Percentiles rank a stretch among this genome's conserved stretches.
Evolutionary conservation across 2,329 filamentous ascomycete genomes (phyloP).

Genomic region (Chrysosporium queenslandicum): DNA sequence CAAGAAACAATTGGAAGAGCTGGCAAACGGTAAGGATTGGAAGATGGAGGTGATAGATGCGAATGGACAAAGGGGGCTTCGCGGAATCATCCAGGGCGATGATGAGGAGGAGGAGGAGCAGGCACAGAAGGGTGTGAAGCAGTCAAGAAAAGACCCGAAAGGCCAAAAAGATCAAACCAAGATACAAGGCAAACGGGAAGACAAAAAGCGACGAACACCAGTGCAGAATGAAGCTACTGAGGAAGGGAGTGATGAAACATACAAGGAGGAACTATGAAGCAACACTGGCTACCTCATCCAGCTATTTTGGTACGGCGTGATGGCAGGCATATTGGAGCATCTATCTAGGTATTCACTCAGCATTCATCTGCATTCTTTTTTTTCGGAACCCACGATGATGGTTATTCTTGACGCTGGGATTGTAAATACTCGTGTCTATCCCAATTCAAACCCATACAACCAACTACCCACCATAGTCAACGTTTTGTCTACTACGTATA

Average conservation of each 20-base stretch:
- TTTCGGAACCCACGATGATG: too few species aligned
- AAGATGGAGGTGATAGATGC: slow-evolving; percentile 68
- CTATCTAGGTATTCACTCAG: too few species aligned
- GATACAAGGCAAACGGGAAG: slow-evolving; percentile 16
- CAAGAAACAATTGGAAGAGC: slow-evolving; percentile 55
- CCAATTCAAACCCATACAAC: too few species aligned
- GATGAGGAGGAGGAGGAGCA: slow-evolving; percentile 27
- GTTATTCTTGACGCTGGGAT: too few species aligned
- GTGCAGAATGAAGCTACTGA: slow-evolving; percentile 14
- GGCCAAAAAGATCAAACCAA: slow-evolving; percentile 21
- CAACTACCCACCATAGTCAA: too few species aligned
- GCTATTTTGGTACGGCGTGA: not conserved
- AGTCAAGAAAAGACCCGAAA: slow-evolving; percentile 12
- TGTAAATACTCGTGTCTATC: too few species aligned
- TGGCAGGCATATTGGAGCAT: not conserved
- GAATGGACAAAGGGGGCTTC: slow-evolving; percentile 54
- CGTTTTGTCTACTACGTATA: too few species aligned
- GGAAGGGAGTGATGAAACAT: slow-evolving; percentile 32
- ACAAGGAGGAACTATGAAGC: slow-evolving; percentile 19
- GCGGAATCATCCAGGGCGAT: slow-evolving; percentile 56
- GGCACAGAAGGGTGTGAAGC: slow-evolving; percentile 9
- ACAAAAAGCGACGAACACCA: slow-evolving; percentile 4
- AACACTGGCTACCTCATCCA: not conserved
- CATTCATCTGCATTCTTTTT: too few species aligned
- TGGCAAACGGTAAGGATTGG: slow-evolving; percentile 65